Conservation (phyloP, 2,329 filamentous ascomycete genomes). For the Botrytis squamosa region DNA sequence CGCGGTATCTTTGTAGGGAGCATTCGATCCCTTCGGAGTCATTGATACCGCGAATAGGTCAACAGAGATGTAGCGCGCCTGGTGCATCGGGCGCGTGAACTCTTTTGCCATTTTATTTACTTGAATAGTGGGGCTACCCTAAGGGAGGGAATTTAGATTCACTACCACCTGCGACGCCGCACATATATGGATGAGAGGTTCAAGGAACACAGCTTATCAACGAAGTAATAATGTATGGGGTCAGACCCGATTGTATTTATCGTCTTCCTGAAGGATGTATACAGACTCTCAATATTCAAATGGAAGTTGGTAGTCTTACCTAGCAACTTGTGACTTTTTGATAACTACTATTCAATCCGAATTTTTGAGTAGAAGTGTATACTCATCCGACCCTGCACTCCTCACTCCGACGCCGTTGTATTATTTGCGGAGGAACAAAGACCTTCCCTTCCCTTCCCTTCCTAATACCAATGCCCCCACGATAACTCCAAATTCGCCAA, state of each 20-base stretch:
- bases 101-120: neutral
- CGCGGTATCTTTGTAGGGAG: neutral
- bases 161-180: neutral
- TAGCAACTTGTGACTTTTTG: neutral
- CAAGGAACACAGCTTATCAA: neutral
- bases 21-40: neutral
- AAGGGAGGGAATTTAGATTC: neutral
- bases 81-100: neutral
- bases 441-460: neutral
- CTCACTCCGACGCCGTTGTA: conserved; percentile 15
- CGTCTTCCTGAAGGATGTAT: neutral
- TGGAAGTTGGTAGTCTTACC: neutral
- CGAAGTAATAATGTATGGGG: neutral
- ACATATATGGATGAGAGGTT: neutral
- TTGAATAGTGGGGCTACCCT: neutral
- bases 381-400: neutral
- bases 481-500: conserved; percentile 7
- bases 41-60: neutral
- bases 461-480: conserved; percentile 2
- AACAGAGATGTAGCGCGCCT: neutral
- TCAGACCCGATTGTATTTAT: neutral
- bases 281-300: neutral
- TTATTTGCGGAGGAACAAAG: neutral
- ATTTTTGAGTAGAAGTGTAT: neutral
- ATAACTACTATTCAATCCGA: neutral